A percentile compares a stretch with the other conserved stretches of the same genome.
phyloP scores from a whole-genome alignment of 306 rosid genomes.

The Medicago lupulina region DNA sequence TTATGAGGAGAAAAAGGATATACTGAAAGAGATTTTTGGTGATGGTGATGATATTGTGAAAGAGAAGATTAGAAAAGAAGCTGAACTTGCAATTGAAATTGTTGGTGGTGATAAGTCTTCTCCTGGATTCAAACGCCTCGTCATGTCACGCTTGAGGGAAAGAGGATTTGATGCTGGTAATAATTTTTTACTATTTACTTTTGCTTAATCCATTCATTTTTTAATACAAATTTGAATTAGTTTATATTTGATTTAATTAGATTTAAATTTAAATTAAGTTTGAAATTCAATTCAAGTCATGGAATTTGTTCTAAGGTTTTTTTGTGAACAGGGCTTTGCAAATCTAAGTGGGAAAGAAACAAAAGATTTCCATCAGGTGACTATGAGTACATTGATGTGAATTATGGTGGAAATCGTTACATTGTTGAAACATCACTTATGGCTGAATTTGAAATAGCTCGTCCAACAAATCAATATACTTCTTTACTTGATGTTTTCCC shows the following conservation, averaged over 20 bases:
- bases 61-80: conserved; percentile 49
- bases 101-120: conserved; percentile 41
- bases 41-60: conserved; percentile 23
- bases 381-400: conserved; percentile 73
- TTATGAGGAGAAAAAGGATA: conserved; percentile 50
- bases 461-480: conserved; percentile 63
- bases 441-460: conserved; percentile 74
- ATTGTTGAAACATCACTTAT: conserved; percentile 61
- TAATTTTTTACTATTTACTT: not conserved
- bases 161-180: conserved; percentile 85
- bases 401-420: conserved; percentile 61
- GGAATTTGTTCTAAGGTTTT: conserved; percentile 5
- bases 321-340: conserved; percentile 77
- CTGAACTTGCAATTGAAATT: conserved; percentile 41
- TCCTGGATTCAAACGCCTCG: conserved; percentile 59
- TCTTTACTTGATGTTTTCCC: conserved; percentile 69
- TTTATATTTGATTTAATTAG: too few relatives aligned
- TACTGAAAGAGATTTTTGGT: conserved; percentile 46
- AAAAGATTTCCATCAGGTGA: conserved; percentile 62
- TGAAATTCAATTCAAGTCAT: not conserved
- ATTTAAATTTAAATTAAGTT: too few relatives aligned
- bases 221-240: too few relatives aligned
- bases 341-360: conserved; percentile 69
- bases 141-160: conserved; percentile 70
- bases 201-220: not conserved